These are phyloP conservation scores for Hypocrella siamensis DNA, from an alignment of 2,329 filamentous ascomycete genomes.

Conservation along the genomic window DNA sequence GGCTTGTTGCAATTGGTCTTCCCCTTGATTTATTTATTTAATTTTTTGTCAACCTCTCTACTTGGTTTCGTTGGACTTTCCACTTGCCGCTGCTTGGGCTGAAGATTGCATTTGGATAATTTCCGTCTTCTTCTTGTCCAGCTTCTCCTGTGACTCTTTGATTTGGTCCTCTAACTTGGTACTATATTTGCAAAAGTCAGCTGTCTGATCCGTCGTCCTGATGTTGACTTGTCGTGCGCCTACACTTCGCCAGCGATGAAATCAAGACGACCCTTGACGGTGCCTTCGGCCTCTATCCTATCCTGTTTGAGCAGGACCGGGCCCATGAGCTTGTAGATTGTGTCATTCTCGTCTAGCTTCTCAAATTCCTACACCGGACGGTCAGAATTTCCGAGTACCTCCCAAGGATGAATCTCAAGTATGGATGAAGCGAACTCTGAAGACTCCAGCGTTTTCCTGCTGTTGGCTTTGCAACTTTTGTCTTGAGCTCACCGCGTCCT, in stretches of 20 bases:
- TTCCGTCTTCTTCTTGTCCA: conserved; percentile 43
- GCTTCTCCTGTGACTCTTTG: conserved; percentile 37
- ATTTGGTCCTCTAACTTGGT: conserved; percentile 33
- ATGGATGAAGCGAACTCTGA: conserved; percentile 47
- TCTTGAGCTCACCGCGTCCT: conserved; percentile 57
- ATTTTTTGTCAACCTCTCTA: conserved; percentile 2
- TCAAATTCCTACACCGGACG: conserved; percentile 75
- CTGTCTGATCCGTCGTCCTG: background rate
- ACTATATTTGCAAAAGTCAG: conserved; percentile 10
- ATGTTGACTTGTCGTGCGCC: conserved; percentile 14
- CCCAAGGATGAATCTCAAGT: no score
- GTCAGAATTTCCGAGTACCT: no score
- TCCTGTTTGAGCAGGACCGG: conserved; percentile 93
- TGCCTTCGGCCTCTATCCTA: conserved; percentile 73
- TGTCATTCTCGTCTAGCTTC: conserved; percentile 55
- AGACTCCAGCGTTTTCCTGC: conserved; percentile 80
- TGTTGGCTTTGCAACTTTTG: conserved; percentile 90
- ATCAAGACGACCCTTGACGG: conserved; percentile 78
- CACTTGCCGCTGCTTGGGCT: conserved; percentile 25
- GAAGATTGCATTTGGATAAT: conserved; percentile 40
- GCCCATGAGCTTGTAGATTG: conserved; percentile 90
- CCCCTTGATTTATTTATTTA: no score
- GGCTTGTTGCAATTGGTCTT: no score
- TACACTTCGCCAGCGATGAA: conserved; percentile 93
- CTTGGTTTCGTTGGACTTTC: conserved; percentile 13